Conservation (phyloP, 2,329 filamentous ascomycete genomes). For the Lecanoromycetidae sp. region DNA sequence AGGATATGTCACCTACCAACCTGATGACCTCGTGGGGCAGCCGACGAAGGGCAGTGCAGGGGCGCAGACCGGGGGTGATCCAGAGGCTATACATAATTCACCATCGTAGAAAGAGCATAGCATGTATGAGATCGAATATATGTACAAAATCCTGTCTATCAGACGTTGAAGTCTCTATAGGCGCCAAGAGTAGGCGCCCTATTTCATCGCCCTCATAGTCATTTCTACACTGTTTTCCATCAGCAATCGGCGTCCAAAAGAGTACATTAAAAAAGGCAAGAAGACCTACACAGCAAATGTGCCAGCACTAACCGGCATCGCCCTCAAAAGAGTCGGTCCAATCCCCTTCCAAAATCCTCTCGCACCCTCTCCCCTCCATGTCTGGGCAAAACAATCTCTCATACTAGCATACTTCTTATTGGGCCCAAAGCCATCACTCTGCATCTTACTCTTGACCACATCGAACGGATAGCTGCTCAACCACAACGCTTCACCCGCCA, state of each 20-base stretch:
- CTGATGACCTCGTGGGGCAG: background rate
- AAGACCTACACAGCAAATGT: constrained; percentile 64
- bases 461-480: constrained; percentile 88
- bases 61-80: constrained; percentile 3
- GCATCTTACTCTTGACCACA: constrained; percentile 99
- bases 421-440: constrained; percentile 79
- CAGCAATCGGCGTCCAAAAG: background rate
- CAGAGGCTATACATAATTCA: background rate
- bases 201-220: constrained; percentile 22
- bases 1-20: constrained; percentile 44
- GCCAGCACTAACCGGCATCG: constrained; percentile 95
- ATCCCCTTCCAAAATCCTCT: constrained; percentile 92
- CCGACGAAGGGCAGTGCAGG: constrained; percentile 3
- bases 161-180: background rate
- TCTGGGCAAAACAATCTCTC: constrained; percentile 81
- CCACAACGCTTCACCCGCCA: constrained; percentile 92
- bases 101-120: background rate
- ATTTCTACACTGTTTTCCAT: constrained; percentile 21
- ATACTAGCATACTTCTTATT: constrained; percentile 64
- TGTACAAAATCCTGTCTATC: background rate
- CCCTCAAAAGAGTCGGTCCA: constrained; percentile 76
- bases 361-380: constrained; percentile 61
- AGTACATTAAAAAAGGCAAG: background rate
- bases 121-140: background rate
- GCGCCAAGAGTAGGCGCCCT: background rate